Evolutionary conservation across 306 rosid species (phyloP).

Genomic region (Dalbergia oliveri): DNA sequence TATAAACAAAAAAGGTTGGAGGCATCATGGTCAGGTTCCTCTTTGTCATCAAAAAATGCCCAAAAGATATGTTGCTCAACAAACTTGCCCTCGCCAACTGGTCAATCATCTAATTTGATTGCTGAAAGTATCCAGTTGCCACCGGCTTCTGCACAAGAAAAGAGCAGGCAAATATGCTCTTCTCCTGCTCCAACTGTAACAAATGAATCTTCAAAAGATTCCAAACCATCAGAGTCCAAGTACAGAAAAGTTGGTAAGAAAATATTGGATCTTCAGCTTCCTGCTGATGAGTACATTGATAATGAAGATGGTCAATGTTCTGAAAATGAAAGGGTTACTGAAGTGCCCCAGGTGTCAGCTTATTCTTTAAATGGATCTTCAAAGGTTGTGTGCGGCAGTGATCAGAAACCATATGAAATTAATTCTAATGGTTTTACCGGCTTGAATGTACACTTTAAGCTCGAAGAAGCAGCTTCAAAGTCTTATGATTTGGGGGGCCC

Average conservation of each 20-base stretch:
- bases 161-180: slow-evolving; percentile 42
- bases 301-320: slow-evolving; percentile 52
- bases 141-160: slow-evolving; percentile 53
- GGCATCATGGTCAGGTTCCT: slow-evolving; percentile 56
- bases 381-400: slow-evolving; percentile 43
- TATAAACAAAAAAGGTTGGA: slow-evolving; percentile 47
- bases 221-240: slow-evolving; percentile 49
- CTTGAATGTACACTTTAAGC: slow-evolving; percentile 55
- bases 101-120: slow-evolving; percentile 51
- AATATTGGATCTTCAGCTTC: slow-evolving; percentile 82
- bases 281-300: slow-evolving; percentile 73
- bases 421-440: slow-evolving; percentile 50
- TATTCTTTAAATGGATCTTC: slow-evolving; percentile 53
- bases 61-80: slow-evolving; percentile 49
- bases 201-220: slow-evolving; percentile 47
- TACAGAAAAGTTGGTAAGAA: slow-evolving; percentile 66
- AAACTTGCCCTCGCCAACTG: slow-evolving; percentile 52
- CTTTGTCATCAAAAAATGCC: slow-evolving; percentile 42
- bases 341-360: slow-evolving; percentile 49
- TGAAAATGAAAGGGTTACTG: slow-evolving; percentile 48
- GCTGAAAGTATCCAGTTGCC: slow-evolving; percentile 50
- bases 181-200: slow-evolving; percentile 45
- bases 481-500: slow-evolving; percentile 29
- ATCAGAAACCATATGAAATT: slow-evolving; percentile 43
- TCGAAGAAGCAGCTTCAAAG: slow-evolving; percentile 45